Evolutionary conservation across 1,284 basidiomycete genomes (phyloP), one percentile per base, ranked within the genome.

Genomic region (Phellinidium pouzarii): DNA sequence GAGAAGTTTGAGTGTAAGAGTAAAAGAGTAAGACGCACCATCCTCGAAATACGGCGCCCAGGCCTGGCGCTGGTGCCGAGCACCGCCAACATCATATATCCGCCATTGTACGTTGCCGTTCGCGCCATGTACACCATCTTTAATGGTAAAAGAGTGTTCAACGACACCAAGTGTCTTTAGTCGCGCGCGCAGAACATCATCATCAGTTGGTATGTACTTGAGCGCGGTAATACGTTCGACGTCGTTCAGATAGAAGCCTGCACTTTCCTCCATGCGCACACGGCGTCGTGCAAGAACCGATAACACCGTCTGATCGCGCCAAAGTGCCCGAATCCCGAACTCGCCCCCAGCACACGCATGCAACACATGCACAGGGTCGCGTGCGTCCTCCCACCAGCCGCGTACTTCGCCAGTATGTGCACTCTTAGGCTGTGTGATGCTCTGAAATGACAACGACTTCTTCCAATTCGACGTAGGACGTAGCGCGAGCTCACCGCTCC

Each of bases 11-110:
- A 55, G 26, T 29, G 23, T 34, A 47, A 38, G 22, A 40, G 19
- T 49, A 26, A 34, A 2, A 29, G n/a, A n/a, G n/a, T n/a, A n/a
- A n/a, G 19, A 63, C 75, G 62, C 59, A 87, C 86, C 84, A 65
- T 88, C 82, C 59, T 87, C 82, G 59, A 90, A 90, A 66, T 87
- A 90, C 4, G 87, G 86, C 20, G 82, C 84, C 87, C 87, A 91
- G 2, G 86, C 84, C 56, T 85, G 81, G 44, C 86, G 77, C 64
- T 89, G 84, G 59, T 81, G 81, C 53, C 81, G 73, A 34, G 85
- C 74, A 29, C 85, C 86, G 54, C 86, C 87, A n/a, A 89, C 87
- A 62, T 89, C 86, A 65, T 87, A 90, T 41, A 90, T 82, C 58
- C 78, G 79, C 87, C 87, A 90, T 60, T 82, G 77, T 2, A 79